These are phyloP conservation scores for Marsdenia floribunda DNA, from an alignment of 257 asterid species.

Conservation along the genomic window DNA sequence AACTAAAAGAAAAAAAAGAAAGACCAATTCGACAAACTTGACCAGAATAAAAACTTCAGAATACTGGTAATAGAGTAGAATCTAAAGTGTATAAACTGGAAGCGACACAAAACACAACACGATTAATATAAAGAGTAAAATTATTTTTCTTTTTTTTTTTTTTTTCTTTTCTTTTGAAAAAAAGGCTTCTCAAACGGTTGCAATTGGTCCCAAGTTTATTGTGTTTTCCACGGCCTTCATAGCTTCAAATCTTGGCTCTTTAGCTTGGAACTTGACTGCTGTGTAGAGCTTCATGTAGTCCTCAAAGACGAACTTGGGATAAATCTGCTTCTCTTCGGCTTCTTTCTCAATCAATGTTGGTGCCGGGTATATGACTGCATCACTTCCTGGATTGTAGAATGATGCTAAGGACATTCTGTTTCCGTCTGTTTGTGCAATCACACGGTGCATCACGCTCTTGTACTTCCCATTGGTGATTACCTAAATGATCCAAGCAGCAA, in stretches of 20 bases:
- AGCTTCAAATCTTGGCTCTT: conserved; percentile 76
- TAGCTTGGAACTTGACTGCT: conserved; percentile 63
- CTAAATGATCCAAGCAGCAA: conserved; percentile 15
- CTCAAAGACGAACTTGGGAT: conserved; percentile 67
- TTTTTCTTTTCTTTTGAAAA: too few species aligned
- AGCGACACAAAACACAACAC: background rate
- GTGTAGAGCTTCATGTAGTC: conserved; percentile 75
- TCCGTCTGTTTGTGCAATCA: conserved; percentile 52
- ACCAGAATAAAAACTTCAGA: background rate
- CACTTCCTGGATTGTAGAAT: conserved; percentile 63
- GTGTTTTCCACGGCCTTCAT: conserved; percentile 41
- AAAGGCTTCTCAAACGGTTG: conserved; percentile 37
- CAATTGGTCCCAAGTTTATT: conserved; percentile 38
- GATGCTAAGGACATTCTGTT: conserved; percentile 62
- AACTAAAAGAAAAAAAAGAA: too few species aligned
- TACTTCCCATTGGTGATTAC: conserved; percentile 59
- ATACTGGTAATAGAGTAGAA: background rate
- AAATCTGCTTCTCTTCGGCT: conserved; percentile 30
- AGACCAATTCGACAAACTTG: conserved; percentile 1
- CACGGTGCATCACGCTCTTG: conserved; percentile 59
- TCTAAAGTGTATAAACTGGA: background rate
- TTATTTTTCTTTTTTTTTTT: too few species aligned
- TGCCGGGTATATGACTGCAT: conserved; percentile 61
- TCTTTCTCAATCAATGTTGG: conserved; percentile 47
- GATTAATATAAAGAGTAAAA: background rate